Evolutionary conservation across 352 stramenopile genomes (phyloP).

Genomic region (Pythium oligandrum): DNA sequence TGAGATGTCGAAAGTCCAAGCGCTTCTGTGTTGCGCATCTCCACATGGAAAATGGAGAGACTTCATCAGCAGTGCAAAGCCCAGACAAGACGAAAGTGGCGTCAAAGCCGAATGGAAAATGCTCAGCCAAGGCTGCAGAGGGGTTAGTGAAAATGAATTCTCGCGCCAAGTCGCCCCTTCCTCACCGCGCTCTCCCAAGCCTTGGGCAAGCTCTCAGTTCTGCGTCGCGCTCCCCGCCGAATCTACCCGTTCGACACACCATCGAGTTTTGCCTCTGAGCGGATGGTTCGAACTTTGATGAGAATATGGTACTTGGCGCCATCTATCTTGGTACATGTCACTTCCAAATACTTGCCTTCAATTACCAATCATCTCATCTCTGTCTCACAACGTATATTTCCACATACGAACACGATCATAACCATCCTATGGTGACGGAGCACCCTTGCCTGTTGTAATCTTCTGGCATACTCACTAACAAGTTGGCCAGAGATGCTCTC

Average conservation of each 20-base stretch:
- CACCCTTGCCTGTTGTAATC: no score
- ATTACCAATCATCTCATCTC: no score
- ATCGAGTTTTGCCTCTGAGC: neutral
- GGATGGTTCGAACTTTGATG: no score
- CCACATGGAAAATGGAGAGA: conserved; percentile 19
- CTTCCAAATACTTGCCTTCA: no score
- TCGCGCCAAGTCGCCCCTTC: no score
- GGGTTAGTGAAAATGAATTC: no score
- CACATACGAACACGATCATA: no score
- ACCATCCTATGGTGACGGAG: no score
- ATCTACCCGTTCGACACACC: conserved; percentile 18
- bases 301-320: neutral
- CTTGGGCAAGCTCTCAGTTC: conserved; percentile 42
- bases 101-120: no score
- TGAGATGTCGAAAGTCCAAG: conserved; percentile 63
- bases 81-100: neutral
- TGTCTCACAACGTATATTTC: no score
- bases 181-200: conserved; percentile 28
- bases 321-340: neutral
- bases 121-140: no score
- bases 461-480: no score
- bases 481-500: conserved; percentile 17
- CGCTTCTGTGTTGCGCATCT: conserved; percentile 60
- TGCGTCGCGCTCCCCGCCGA: conserved; percentile 35
- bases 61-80: neutral